phyloP scores from a whole-genome alignment of 2,329 filamentous ascomycete species.

The Pseudogymnoascus verrucosus region DNA sequence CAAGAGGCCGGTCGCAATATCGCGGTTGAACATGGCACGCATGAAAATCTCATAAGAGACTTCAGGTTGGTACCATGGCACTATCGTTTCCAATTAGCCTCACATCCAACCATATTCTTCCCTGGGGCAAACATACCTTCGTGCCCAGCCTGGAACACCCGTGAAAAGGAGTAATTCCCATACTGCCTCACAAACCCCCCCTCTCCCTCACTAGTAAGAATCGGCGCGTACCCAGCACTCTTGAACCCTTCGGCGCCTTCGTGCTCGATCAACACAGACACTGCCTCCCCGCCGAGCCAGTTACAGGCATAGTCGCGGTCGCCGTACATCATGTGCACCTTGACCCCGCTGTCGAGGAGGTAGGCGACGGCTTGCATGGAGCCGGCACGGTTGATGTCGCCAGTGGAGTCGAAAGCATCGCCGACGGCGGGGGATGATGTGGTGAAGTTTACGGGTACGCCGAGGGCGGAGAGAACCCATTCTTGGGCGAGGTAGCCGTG shows the following conservation, averaged over 20 bases:
- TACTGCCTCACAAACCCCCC: slow-evolving; percentile 69
- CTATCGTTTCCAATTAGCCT: slow-evolving; percentile 39
- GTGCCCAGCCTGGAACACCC: slow-evolving; percentile 60
- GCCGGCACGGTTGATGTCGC: slow-evolving; percentile 57
- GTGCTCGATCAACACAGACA: slow-evolving; percentile 54
- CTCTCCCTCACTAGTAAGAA: slow-evolving; percentile 58
- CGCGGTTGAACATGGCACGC: slow-evolving; percentile 38
- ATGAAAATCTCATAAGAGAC: slow-evolving; percentile 43
- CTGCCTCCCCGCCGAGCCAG: slow-evolving; percentile 67
- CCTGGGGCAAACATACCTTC: not conserved
- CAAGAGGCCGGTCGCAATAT: slow-evolving; percentile 43
- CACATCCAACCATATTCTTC: slow-evolving; percentile 36
- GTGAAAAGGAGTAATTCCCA: slow-evolving; percentile 63
- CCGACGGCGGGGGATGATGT: slow-evolving; percentile 39
- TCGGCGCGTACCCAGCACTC: slow-evolving; percentile 61
- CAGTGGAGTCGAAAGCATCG: slow-evolving; percentile 40
- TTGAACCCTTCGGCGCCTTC: slow-evolving; percentile 41
- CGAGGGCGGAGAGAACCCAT: slow-evolving; percentile 48
- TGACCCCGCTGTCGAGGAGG: slow-evolving; percentile 54
- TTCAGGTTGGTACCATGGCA: slow-evolving; percentile 43
- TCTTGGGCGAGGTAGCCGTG: slow-evolving; percentile 16
- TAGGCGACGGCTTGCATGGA: slow-evolving; percentile 51
- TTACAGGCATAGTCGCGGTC: slow-evolving; percentile 58
- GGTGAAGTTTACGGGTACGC: slow-evolving; percentile 54
- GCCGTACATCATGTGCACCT: slow-evolving; percentile 64